phyloP scores from a whole-genome alignment of 768 basidiomycete genomes.

The Neoboletus magnificus region DNA sequence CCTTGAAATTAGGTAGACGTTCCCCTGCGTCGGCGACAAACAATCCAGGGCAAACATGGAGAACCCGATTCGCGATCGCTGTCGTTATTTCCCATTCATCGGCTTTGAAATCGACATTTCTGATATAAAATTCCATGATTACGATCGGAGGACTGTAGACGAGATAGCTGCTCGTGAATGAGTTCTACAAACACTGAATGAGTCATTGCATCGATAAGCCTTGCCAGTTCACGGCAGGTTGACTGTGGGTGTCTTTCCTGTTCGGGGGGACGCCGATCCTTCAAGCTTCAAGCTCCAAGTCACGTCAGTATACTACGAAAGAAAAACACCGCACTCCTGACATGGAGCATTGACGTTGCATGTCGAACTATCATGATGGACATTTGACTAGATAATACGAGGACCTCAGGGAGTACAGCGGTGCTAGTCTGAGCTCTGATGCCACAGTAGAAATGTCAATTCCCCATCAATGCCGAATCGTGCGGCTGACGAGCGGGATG shows the following conservation, averaged over 20 bases:
- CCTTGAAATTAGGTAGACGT: conserved; percentile 54
- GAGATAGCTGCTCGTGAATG: background rate
- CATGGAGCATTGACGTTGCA: background rate
- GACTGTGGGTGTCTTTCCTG: background rate
- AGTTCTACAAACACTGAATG: no score
- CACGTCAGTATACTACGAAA: background rate
- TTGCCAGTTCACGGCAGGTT: background rate
- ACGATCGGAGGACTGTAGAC: background rate
- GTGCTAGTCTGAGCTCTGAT: background rate
- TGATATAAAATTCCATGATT: conserved; percentile 40
- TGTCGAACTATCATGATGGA: background rate
- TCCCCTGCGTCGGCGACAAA: conserved; percentile 25
- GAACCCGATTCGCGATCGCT: conserved; percentile 44
- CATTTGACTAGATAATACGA: conserved; percentile 1
- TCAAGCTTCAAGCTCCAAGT: no score
- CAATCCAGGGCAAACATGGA: conserved; percentile 43
- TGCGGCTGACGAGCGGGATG: background rate
- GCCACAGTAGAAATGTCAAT: background rate
- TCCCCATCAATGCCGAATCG: background rate
- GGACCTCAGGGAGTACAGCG: background rate
- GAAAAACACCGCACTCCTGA: background rate
- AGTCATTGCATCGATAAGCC: conserved; percentile 5
- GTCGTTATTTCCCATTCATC: conserved; percentile 57
- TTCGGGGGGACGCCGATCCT: conserved; percentile 8
- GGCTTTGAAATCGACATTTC: conserved; percentile 35